Evolutionary conservation across 2,329 filamentous ascomycete genomes (phyloP), one percentile per base, ranked within the genome.

Genomic region (Venturia aucupariae): DNA sequence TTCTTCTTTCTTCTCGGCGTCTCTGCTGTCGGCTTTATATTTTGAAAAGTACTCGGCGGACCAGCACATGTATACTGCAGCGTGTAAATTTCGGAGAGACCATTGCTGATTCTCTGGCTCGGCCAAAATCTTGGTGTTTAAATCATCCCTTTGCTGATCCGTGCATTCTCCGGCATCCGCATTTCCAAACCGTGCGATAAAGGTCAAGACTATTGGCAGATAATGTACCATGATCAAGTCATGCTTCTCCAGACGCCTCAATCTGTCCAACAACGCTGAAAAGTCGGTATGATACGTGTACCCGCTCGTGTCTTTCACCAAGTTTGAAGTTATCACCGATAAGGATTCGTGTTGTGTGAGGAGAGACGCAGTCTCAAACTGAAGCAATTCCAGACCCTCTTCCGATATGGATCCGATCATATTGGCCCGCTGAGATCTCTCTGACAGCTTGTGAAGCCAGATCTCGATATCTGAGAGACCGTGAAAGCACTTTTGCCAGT

Each of bases 31-130:
- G 54, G 81, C 80, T 35, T 86, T 79, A 32, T 80, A 80, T 80
- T 91, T 90, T 2, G 91, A 90, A 68, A 90, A 94, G 76, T 97
- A 97, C 71, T 97, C 92, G 39, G 90, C 88, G 59, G 97, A 82
- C 94, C 94, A 99, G 83, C 90, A 92, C 4, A 88, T 85, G 64
- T 85, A 83, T 15, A 92, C 83, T 3, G 90, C 88, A 57, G 92
- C 90, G 70, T 92, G 88, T 15, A 97, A 82, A 69, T 87, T 88
- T 19, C 87, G 81, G 46, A 96, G 74, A 27, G 83, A 80, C 90
- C 92, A 96, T 19, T 82, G 78, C 51, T 87, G 80, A 66, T 86
- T 35, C 39, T 64, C 63, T 57, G 84, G 79, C 22, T 84, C 82
- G 44, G 84, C 82, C 68, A 88, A 85, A 27, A 97, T 81, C 42